Conservation (phyloP, 2,329 filamentous ascomycete species). For the Apiospora sp. region DNA sequence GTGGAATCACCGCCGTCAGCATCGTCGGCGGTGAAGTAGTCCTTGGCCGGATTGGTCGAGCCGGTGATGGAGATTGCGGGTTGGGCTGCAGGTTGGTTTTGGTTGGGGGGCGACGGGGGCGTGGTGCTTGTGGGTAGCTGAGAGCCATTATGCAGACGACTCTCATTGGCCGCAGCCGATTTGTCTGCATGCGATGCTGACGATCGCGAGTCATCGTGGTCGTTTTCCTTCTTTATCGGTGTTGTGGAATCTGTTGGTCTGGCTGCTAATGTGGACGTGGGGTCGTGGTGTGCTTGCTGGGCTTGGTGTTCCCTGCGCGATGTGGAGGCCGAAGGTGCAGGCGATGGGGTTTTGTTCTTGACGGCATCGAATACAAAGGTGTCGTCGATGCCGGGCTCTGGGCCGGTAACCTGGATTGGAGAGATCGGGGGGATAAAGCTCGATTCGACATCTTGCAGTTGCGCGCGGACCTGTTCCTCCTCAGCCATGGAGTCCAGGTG, state of each 20-base stretch:
- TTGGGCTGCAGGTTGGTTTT: slow-evolving; percentile 20
- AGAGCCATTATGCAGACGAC: neutral
- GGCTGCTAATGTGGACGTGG: slow-evolving; percentile 6
- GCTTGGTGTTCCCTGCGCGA: neutral
- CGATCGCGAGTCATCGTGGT: slow-evolving; percentile 25
- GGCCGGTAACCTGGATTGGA: slow-evolving; percentile 56
- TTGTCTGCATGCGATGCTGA: slow-evolving; percentile 23
- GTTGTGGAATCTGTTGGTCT: neutral
- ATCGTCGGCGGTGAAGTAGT: slow-evolving; percentile 26
- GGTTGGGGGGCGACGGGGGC: slow-evolving; percentile 25
- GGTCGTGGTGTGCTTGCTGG: neutral
- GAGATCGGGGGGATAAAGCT: slow-evolving; percentile 69
- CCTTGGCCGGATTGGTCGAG: slow-evolving; percentile 34
- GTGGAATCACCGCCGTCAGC: slow-evolving; percentile 27
- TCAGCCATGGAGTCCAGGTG: slow-evolving; percentile 61
- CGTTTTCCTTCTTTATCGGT: slow-evolving; percentile 23
- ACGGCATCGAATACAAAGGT: slow-evolving; percentile 64
- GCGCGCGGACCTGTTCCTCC: slow-evolving; percentile 58
- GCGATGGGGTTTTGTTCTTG: slow-evolving; percentile 38
- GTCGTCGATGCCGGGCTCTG: slow-evolving; percentile 61
- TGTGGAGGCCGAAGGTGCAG: slow-evolving; percentile 26
- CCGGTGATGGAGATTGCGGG: slow-evolving; percentile 25
- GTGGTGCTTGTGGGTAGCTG: slow-evolving; percentile 26
- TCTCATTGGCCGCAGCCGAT: slow-evolving; percentile 24
- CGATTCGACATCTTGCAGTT: slow-evolving; percentile 70